Percentiles rank a stretch among this genome's conserved stretches.
Evolutionary conservation across 495 filamentous ascomycete genomes (phyloP).

Genomic region (Corynascus novoguineensis): DNA sequence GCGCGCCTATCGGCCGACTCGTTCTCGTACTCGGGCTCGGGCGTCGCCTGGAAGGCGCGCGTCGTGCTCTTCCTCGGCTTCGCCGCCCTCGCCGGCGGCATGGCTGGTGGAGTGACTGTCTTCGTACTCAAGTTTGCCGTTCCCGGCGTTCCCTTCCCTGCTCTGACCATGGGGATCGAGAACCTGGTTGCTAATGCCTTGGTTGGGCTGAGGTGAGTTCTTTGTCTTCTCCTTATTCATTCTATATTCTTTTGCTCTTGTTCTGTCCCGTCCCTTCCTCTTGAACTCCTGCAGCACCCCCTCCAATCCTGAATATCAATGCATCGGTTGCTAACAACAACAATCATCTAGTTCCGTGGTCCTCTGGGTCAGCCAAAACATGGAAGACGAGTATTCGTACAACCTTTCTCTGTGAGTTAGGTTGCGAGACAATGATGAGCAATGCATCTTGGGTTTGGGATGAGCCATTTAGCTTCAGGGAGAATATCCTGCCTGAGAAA

Average conservation of each 20-base stretch:
- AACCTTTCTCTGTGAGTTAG: constrained; percentile 70
- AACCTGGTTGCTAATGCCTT: constrained; percentile 84
- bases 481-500: too few species aligned
- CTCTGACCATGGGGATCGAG: constrained; percentile 86
- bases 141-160: constrained; percentile 68
- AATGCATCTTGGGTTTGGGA: neutral
- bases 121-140: constrained; percentile 91
- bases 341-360: constrained; percentile 62
- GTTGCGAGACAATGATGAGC: neutral
- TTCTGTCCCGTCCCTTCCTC: neutral
- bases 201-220: constrained; percentile 57
- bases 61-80: constrained; percentile 95
- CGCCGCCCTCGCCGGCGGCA: constrained; percentile 85
- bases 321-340: too few species aligned
- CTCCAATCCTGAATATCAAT: too few species aligned
- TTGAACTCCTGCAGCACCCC: too few species aligned
- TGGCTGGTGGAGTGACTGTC: constrained; percentile 86
- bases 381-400: constrained; percentile 98
- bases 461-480: neutral
- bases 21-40: constrained; percentile 77
- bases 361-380: constrained; percentile 96
- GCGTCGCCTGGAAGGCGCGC: constrained; percentile 93
- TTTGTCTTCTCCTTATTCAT: neutral
- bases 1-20: constrained; percentile 75
- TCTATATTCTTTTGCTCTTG: neutral